A percentile compares a stretch with the other conserved stretches of the same genome.
Conservation (phyloP, 805 yeast species). For the Candida andamanensis region DNA sequence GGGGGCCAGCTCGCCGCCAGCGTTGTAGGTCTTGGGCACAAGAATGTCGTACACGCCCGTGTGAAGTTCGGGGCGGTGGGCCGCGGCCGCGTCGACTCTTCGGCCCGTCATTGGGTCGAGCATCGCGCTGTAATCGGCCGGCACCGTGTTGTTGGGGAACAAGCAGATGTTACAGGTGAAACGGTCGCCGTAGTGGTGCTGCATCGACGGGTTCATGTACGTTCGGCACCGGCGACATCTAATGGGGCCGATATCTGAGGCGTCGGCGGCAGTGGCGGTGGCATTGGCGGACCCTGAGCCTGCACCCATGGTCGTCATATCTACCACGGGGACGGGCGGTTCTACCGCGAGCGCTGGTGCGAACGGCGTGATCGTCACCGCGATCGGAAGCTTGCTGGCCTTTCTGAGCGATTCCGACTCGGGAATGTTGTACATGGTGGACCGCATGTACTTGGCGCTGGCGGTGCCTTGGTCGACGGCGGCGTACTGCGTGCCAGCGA, state of each 20-base stretch:
- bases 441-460: slow-evolving; percentile 71
- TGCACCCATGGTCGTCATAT: slow-evolving; percentile 41
- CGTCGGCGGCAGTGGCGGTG: slow-evolving; percentile 15
- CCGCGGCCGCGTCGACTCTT: slow-evolving; percentile 56
- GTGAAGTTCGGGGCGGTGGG: slow-evolving; percentile 67
- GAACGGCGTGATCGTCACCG: slow-evolving; percentile 79
- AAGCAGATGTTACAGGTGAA: slow-evolving; percentile 86
- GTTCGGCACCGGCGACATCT: slow-evolving; percentile 91
- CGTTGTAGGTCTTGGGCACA: slow-evolving; percentile 71
- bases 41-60: slow-evolving; percentile 81
- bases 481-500: slow-evolving; percentile 64
- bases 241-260: slow-evolving; percentile 57
- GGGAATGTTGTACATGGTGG: slow-evolving; percentile 82
- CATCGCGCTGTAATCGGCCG: slow-evolving; percentile 61
- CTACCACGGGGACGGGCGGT: slow-evolving; percentile 65
- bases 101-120: slow-evolving; percentile 45
- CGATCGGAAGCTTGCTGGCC: slow-evolving; percentile 73
- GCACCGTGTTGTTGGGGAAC: slow-evolving; percentile 60
- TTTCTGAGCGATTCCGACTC: slow-evolving; percentile 62
- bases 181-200: slow-evolving; percentile 52
- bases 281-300: background rate
- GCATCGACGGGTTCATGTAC: slow-evolving; percentile 81
- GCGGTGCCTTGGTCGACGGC: slow-evolving; percentile 82
- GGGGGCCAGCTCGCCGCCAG: slow-evolving; percentile 25
- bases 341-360: slow-evolving; percentile 51